These are phyloP conservation scores for Plenodomus tracheiphilus DNA, from an alignment of 2,329 filamentous ascomycete genomes.

Conservation along the genomic window DNA sequence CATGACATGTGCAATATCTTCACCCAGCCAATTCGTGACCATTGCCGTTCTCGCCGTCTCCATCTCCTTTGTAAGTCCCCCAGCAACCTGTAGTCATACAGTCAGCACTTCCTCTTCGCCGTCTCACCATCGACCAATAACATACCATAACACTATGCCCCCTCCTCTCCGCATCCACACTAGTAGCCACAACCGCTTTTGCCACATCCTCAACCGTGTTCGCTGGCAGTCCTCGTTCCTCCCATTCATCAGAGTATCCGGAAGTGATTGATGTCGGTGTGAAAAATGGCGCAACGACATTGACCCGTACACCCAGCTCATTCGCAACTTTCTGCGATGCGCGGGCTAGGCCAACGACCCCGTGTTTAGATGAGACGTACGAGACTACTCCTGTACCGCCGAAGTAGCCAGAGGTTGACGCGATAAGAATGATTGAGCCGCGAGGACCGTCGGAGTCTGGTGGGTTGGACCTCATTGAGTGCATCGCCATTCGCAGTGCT, in stretches of 20 bases:
- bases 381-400: constrained; percentile 49
- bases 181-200: constrained; percentile 45
- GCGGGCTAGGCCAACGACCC: constrained; percentile 46
- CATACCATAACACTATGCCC: constrained; percentile 39
- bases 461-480: constrained; percentile 40
- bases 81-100: constrained; percentile 31
- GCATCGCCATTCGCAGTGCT: constrained; percentile 34
- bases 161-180: constrained; percentile 32
- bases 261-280: constrained; percentile 52
- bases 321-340: constrained; percentile 42
- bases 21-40: constrained; percentile 37
- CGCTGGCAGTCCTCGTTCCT: constrained; percentile 44
- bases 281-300: constrained; percentile 54
- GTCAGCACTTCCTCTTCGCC: neutral
- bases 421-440: constrained; percentile 48
- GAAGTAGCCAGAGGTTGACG: constrained; percentile 51
- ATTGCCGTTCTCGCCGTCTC: constrained; percentile 30
- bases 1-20: constrained; percentile 40
- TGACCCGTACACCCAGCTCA: constrained; percentile 46
- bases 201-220: constrained; percentile 51
- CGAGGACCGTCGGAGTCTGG: constrained; percentile 24
- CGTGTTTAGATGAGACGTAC: constrained; percentile 52
- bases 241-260: constrained; percentile 46
- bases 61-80: constrained; percentile 33
- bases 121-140: constrained; percentile 8